phyloP scores from a whole-genome alignment of 1,284 basidiomycete species.

The Austroboletus novae-zelandiae region DNA sequence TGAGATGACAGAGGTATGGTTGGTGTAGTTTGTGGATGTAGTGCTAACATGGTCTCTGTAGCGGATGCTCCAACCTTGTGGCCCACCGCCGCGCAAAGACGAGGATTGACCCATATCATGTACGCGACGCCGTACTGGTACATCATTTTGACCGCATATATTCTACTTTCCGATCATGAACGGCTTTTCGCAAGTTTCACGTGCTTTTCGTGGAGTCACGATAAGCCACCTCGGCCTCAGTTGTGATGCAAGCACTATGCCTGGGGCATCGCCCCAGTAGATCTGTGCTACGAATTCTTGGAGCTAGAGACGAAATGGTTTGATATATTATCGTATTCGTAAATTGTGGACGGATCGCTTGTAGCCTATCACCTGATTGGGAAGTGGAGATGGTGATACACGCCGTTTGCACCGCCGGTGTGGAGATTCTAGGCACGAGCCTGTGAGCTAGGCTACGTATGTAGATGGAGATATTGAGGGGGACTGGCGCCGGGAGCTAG shows the following conservation, averaged over 20 bases:
- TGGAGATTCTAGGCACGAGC: background rate
- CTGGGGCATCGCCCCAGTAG: too few relatives aligned
- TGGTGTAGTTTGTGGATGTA: background rate
- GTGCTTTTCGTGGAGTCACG: too few relatives aligned
- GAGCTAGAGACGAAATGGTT: too few relatives aligned
- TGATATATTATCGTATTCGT: too few relatives aligned
- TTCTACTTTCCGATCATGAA: background rate
- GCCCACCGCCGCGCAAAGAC: slow-evolving; percentile 90
- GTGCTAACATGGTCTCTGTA: slow-evolving; percentile 34
- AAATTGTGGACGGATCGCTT: too few relatives aligned
- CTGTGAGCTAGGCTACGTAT: background rate
- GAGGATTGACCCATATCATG: slow-evolving; percentile 52
- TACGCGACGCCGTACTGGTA: background rate
- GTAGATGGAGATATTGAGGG: background rate
- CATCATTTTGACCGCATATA: background rate
- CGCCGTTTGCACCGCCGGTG: background rate
- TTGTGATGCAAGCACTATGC: too few relatives aligned
- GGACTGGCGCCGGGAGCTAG: background rate
- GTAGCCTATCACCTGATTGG: background rate
- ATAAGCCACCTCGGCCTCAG: too few relatives aligned
- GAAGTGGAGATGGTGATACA: background rate
- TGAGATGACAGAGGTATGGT: slow-evolving; percentile 88
- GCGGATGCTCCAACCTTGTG: slow-evolving; percentile 99
- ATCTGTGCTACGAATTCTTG: too few relatives aligned
- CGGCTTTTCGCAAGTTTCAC: too few relatives aligned